These are phyloP conservation scores for Aureoboletus auriporus DNA, from an alignment of 768 basidiomycete species.

Conservation along the genomic window DNA sequence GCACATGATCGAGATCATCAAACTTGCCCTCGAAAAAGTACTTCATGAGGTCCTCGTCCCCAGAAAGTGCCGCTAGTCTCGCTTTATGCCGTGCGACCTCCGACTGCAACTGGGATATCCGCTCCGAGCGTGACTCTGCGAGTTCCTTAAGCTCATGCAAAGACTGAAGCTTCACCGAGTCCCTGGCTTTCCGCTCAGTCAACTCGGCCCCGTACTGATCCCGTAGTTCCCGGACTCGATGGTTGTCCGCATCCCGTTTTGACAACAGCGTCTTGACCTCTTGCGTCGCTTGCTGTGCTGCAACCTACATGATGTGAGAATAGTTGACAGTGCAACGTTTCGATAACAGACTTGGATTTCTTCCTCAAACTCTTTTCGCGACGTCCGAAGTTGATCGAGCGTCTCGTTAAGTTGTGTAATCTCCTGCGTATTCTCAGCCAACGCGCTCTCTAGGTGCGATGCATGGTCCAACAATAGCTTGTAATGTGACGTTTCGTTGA, in stretches of 20 bases:
- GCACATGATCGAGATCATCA: constrained; percentile 49
- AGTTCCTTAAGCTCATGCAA: constrained; percentile 63
- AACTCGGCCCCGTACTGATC: constrained; percentile 65
- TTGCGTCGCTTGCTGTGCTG: constrained; percentile 48
- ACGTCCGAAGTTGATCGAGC: constrained; percentile 34
- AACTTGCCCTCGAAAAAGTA: constrained; percentile 61
- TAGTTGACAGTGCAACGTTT: constrained; percentile 6
- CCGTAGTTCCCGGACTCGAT: constrained; percentile 66
- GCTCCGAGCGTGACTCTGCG: constrained; percentile 66
- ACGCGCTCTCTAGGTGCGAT: constrained; percentile 41
- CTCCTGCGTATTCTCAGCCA: constrained; percentile 38
- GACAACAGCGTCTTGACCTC: constrained; percentile 58
- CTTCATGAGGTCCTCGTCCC: constrained; percentile 65
- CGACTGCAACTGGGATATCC: constrained; percentile 64
- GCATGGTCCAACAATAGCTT: constrained; percentile 53
- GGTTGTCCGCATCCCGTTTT: constrained; percentile 64
- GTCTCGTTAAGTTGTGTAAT: constrained; percentile 41
- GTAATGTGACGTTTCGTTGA: constrained; percentile 51
- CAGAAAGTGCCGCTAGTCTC: constrained; percentile 68
- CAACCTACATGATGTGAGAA: constrained; percentile 28
- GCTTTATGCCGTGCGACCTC: constrained; percentile 73
- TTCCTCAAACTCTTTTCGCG: constrained; percentile 48
- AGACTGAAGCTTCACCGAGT: constrained; percentile 53
- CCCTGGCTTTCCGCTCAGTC: constrained; percentile 63
- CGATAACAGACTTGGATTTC: constrained; percentile 36